Conservation (phyloP, 1,284 basidiomycete genomes). For the Tremellales sp. region DNA sequence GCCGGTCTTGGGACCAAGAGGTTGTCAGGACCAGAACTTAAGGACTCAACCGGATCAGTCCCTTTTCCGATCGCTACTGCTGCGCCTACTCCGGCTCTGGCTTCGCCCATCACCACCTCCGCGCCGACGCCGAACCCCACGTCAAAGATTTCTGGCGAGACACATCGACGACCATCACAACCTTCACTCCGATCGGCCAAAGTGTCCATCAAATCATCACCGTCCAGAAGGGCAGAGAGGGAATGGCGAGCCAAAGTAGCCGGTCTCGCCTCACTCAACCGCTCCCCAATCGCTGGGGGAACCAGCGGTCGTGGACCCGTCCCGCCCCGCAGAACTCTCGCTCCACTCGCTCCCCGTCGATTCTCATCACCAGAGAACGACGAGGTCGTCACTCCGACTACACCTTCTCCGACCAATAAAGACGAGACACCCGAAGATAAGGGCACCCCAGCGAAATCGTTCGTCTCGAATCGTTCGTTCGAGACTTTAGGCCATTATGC, state of each 20-base stretch:
- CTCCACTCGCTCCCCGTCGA: neutral
- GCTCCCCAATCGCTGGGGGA: neutral
- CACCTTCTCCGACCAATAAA: neutral
- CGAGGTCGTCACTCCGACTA: neutral
- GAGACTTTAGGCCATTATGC: slow-evolving; percentile 2
- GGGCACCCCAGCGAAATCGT: neutral
- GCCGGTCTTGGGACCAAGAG: neutral
- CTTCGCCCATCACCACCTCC: neutral
- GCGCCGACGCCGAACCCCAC: neutral
- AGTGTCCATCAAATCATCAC: slow-evolving; percentile 12
- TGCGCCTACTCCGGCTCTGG: no score
- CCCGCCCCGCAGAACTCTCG: neutral
- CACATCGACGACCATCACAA: neutral
- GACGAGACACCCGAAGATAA: neutral
- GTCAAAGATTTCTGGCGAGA: neutral
- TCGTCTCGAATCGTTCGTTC: slow-evolving; percentile 1
- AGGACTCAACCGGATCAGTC: neutral
- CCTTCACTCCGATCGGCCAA: neutral
- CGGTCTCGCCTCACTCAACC: slow-evolving; percentile 11
- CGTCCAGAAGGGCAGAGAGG: slow-evolving; percentile 19
- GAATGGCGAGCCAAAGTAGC: slow-evolving; percentile 38
- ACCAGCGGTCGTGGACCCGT: neutral
- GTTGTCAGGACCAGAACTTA: neutral
- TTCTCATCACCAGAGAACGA: neutral
- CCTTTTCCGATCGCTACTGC: no score